Base-by-base conservation (phyloP, 768 basidiomycete species). In the Sistotremastrum niveocremeum region DNA sequence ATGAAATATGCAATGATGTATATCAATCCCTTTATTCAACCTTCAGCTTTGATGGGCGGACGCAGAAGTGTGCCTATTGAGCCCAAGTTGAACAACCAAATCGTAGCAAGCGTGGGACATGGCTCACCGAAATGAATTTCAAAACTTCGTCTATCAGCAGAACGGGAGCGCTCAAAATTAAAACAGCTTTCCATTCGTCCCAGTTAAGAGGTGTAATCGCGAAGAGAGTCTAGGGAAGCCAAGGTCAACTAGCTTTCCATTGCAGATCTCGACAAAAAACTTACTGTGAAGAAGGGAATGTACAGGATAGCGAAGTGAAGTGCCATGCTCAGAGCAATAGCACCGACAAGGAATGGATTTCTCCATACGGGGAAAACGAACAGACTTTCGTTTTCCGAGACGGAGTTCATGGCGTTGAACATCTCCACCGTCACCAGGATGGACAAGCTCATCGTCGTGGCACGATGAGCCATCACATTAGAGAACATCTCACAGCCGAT, bases 381-480 rank as follows among this genome's bases (percentile, higher is more conserved):
- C 49, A 99, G 65, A 50, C 85, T 88, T 68, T 97, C 94, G 63
- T 95, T 97, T 66, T 99, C 94, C 12, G 90, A 94, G 28, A 99
- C 70, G 47, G 93, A 97, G 65, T 98, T 98, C 84, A 91, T 89
- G 34, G 88, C 89, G 63, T 94, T 94, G 70, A 90, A 90, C 89
- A 94, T 94, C 65, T 94, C 89, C 45, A 94, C 79, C 2, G 83
- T 91, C 46, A 99, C 94, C 42, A 99, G 74, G 57, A 98, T 90
- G 30, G 94, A 97, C 34, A 99, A 68, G 52, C 88, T 93, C 74
- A 98, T 88, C 20, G 94, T 99, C 47, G 93, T 95, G 3, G 93
- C 94, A 10, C 76, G 76, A 55, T 79, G 79, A 8, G 94, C 69
- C 74, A 88, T 79, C 50, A 73, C 73, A 61, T 93, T 85, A 30